Evolutionary conservation across 1,139 yeast species (phyloP), one percentile per base, ranked within the genome.

Genomic region (Taphrina betulina): DNA sequence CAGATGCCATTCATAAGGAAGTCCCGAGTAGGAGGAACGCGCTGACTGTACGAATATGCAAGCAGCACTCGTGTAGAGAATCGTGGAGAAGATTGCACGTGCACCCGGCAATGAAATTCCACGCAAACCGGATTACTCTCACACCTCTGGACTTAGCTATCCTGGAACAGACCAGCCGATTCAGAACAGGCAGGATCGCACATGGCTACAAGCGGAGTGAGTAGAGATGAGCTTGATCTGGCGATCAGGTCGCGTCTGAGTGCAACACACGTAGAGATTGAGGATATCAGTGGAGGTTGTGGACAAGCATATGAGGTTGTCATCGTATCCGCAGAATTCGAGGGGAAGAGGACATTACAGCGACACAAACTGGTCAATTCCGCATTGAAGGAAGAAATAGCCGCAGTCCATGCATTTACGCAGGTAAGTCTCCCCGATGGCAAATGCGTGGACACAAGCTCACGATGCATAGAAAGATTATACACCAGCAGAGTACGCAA

Each of bases 341-440:
- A 75, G 60, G 95, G 95, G 26, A 87, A 89, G 72, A 88, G 88
- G 71, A 86, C 86, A 68, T 75, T 92, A 58, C 80, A 83, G 75
- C 79, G 98, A 67, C 95, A 89, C 65, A 76, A 97, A 61, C 67
- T 89, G 64, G 96, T 94, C 48, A 92, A 94, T 69, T 75, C 71
- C 37, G 82, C 87, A 0, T 75, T 92, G 60, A 83, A 82, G 65
- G 88, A 83, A 16, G 96, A 90, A 67, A 87, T 92, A 42, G 83
- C 87, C 0, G 72, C 77, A 3, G 89, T 92, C 42, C 98, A 92
- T 71, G 98, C 98, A 0, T 94, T 92, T 68, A 88, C 96, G 0
- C 96, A 92, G 66, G 89, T 87, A 71, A 84, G 88, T 19, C 82
- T 7, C 12, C 31, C n/a, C n/a, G n/a, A n/a, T n/a, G n/a, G n/a